These are phyloP conservation scores for Rhododendron ovatum DNA, from an alignment of 148 eudicot species.

Conservation along the genomic window DNA sequence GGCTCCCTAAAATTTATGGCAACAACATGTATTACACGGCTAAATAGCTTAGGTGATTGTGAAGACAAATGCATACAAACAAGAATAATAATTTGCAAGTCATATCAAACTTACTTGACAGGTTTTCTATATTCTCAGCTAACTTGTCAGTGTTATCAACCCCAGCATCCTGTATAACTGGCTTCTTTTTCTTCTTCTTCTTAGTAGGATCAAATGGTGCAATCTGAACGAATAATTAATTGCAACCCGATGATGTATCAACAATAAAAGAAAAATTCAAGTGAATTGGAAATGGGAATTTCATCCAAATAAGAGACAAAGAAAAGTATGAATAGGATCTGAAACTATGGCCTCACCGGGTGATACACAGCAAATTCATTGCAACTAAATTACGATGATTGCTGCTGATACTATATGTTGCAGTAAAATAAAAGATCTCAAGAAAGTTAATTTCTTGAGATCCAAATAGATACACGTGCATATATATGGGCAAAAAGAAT, in stretches of 20 bases:
- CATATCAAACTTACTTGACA: constrained; percentile 20
- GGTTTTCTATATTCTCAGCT: constrained; percentile 13
- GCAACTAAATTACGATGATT: neutral
- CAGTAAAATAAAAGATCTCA: neutral
- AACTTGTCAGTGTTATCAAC: constrained; percentile 12
- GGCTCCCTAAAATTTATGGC: neutral
- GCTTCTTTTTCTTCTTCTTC: constrained; percentile 51
- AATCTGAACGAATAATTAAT: constrained; percentile 26
- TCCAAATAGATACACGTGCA: neutral
- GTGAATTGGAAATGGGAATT: neutral
- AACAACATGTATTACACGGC: neutral
- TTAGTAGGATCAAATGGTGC: constrained; percentile 41
- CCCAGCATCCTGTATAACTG: constrained; percentile 6
- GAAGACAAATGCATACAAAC: neutral
- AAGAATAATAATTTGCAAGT: neutral
- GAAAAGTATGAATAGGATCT: neutral
- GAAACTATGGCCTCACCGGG: neutral
- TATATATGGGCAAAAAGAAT: neutral
- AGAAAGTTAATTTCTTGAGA: neutral
- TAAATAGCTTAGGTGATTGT: neutral
- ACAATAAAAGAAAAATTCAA: neutral
- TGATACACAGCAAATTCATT: neutral
- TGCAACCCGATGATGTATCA: neutral
- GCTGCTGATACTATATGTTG: neutral
- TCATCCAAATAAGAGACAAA: neutral